phyloP scores from a whole-genome alignment of 805 yeast genomes.

The Lipomyces yamadae region DNA sequence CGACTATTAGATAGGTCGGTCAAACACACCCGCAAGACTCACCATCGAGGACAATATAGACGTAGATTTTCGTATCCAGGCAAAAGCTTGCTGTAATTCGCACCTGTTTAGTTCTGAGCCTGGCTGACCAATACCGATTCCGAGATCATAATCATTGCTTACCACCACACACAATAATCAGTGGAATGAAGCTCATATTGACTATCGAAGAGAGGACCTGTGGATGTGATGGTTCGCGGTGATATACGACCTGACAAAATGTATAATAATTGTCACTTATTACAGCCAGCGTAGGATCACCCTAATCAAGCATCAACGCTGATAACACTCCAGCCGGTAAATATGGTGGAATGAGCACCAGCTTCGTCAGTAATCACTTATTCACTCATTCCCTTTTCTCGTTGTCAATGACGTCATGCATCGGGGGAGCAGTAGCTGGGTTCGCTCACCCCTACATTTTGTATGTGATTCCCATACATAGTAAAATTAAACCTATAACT shows the following conservation, averaged over 20 bases:
- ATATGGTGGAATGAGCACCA: background rate
- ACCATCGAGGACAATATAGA: slow-evolving; percentile 44
- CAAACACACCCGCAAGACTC: background rate
- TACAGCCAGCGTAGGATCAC: too few relatives aligned
- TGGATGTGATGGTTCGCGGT: too few relatives aligned
- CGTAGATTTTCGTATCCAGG: slow-evolving; percentile 39
- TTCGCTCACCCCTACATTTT: too few relatives aligned
- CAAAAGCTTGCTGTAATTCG: slow-evolving; percentile 37
- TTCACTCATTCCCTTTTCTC: too few relatives aligned
- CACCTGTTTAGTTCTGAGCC: slow-evolving; percentile 19
- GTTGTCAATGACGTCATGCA: too few relatives aligned
- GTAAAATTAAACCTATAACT: too few relatives aligned
- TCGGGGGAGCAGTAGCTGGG: too few relatives aligned
- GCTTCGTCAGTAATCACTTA: too few relatives aligned
- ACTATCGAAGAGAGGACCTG: background rate
- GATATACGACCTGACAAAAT: background rate
- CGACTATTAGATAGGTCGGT: background rate
- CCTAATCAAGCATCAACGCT: background rate
- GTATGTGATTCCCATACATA: too few relatives aligned
- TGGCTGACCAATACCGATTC: too few relatives aligned
- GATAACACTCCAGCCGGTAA: background rate
- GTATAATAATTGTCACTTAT: background rate
- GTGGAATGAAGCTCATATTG: slow-evolving; percentile 18
- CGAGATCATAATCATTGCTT: slow-evolving; percentile 6
- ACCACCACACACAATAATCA: slow-evolving; percentile 39